Evolutionary conservation across 2,329 filamentous ascomycete genomes (phyloP).

Genomic region (Paracamarosporium sp.): DNA sequence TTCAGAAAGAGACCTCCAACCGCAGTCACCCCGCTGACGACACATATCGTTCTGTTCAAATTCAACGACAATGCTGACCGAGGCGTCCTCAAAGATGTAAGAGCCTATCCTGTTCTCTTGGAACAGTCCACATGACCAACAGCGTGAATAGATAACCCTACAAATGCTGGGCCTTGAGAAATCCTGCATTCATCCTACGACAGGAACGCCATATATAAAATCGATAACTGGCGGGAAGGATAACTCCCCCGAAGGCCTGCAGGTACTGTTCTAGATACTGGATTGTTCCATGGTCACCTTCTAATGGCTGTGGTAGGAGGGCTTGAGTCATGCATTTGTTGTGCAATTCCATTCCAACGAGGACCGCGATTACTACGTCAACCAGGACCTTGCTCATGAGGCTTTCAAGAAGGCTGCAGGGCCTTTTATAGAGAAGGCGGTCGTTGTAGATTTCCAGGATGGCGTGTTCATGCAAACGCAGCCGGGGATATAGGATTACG

Average conservation of each 20-base stretch:
- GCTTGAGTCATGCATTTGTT: slow-evolving; percentile 53
- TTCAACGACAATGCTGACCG: slow-evolving; percentile 36
- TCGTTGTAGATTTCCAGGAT: slow-evolving; percentile 51
- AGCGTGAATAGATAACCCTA: slow-evolving; percentile 29
- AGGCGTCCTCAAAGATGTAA: slow-evolving; percentile 37
- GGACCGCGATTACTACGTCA: slow-evolving; percentile 54
- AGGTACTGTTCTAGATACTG: slow-evolving; percentile 26
- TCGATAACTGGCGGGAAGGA: slow-evolving; percentile 41
- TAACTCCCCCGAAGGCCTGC: slow-evolving; percentile 39
- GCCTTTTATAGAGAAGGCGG: slow-evolving; percentile 45
- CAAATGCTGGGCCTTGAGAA: slow-evolving; percentile 40
- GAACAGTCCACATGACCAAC: slow-evolving; percentile 1
- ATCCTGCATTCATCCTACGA: slow-evolving; percentile 35
- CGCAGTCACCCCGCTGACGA: slow-evolving; percentile 28
- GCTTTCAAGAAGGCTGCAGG: slow-evolving; percentile 45
- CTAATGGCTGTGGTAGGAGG: slow-evolving; percentile 55
- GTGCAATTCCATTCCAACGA: slow-evolving; percentile 49
- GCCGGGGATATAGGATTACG: neutral
- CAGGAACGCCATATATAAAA: slow-evolving; percentile 32
- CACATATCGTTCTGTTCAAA: slow-evolving; percentile 42
- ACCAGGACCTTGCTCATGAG: slow-evolving; percentile 48
- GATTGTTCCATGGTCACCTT: neutral
- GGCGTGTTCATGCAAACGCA: slow-evolving; percentile 32
- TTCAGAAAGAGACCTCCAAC: slow-evolving; percentile 20
- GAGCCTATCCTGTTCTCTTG: neutral